Percentiles rank a stretch among this genome's conserved stretches.
These are phyloP conservation scores for Canariomyces notabilis DNA, from an alignment of 2,329 filamentous ascomycete genomes.

Conservation along the genomic window DNA sequence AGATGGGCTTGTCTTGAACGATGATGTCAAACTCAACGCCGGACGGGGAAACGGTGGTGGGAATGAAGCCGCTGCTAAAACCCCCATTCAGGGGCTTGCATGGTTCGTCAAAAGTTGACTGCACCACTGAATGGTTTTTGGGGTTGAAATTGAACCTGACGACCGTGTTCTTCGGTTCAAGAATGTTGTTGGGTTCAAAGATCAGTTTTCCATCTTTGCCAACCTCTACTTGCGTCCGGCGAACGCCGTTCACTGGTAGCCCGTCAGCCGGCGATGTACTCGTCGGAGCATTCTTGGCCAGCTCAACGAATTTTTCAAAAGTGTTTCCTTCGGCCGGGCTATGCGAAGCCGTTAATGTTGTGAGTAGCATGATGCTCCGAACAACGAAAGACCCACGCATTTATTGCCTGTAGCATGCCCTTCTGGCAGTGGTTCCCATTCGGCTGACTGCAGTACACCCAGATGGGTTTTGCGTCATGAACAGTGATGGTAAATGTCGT, in stretches of 20 bases:
- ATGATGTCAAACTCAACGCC: conserved; percentile 32
- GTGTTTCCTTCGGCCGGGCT: conserved; percentile 29
- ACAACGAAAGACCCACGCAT: conserved; percentile 28
- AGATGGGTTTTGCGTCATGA: conserved; percentile 42
- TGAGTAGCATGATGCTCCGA: not conserved
- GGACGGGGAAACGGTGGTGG: conserved; percentile 29
- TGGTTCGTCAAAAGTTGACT: conserved; percentile 37
- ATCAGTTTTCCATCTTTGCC: conserved; percentile 29
- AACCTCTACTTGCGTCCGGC: conserved; percentile 32
- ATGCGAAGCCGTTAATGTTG: conserved; percentile 21
- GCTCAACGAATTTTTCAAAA: conserved; percentile 32
- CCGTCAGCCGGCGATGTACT: conserved; percentile 29
- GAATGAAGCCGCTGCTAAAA: conserved; percentile 37
- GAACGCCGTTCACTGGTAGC: conserved; percentile 31
- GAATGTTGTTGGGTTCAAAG: conserved; percentile 33
- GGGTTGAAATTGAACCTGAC: conserved; percentile 35
- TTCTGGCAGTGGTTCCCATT: conserved; percentile 41
- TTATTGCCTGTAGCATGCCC: conserved; percentile 37
- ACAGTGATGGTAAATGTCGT: conserved; percentile 42
- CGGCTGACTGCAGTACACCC: conserved; percentile 44
- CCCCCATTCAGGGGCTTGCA: conserved; percentile 35
- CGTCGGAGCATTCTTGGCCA: conserved; percentile 20
- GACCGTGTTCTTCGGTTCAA: conserved; percentile 30
- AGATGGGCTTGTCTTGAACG: conserved; percentile 32
- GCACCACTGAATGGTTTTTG: conserved; percentile 35